Evolutionary conservation across 768 basidiomycete genomes (phyloP).

Genomic region (Podaxis pistillaris): DNA sequence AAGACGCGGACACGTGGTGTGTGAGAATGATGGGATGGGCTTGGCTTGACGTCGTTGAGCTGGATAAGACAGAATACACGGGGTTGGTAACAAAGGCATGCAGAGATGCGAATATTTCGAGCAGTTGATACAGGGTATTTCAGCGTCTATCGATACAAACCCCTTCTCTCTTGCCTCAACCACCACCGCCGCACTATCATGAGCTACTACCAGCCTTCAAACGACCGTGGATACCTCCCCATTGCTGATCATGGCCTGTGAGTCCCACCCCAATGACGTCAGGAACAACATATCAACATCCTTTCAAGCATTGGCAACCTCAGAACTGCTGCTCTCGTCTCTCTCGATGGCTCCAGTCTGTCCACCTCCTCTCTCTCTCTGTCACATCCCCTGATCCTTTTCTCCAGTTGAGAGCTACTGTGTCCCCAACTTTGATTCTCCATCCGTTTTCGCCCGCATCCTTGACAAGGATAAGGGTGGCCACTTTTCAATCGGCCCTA

Average conservation of each 20-base stretch:
- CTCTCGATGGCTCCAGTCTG: constrained; percentile 79
- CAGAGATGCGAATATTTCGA: constrained; percentile 12
- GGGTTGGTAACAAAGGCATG: not conserved
- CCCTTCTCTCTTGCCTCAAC: not conserved
- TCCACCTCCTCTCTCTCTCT: constrained; percentile 1
- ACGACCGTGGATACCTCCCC: constrained; percentile 65
- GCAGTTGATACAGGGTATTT: constrained; percentile 10
- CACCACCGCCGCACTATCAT: constrained; percentile 32
- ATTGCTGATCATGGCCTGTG: constrained; percentile 83
- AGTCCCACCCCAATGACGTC: constrained; percentile 24
- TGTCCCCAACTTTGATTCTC: constrained; percentile 91
- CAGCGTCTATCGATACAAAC: constrained; percentile 7
- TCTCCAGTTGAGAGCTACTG: constrained; percentile 85
- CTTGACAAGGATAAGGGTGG: constrained; percentile 91
- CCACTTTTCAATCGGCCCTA: constrained; percentile 87
- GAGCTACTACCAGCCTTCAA: constrained; percentile 53
- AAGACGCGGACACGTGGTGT: not conserved
- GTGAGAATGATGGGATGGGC: not conserved
- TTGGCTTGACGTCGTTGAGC: not conserved
- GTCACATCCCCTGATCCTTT: not conserved
- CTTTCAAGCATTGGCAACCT: constrained; percentile 74
- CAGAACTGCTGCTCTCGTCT: constrained; percentile 80
- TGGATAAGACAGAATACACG: not conserved
- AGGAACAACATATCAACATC: constrained; percentile 1
- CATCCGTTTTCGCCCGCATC: constrained; percentile 87